Evolutionary conservation across 2,329 filamentous ascomycete genomes (phyloP), one percentile per base, ranked within the genome.

Genomic region (Ophiocordyceps robertsii): DNA sequence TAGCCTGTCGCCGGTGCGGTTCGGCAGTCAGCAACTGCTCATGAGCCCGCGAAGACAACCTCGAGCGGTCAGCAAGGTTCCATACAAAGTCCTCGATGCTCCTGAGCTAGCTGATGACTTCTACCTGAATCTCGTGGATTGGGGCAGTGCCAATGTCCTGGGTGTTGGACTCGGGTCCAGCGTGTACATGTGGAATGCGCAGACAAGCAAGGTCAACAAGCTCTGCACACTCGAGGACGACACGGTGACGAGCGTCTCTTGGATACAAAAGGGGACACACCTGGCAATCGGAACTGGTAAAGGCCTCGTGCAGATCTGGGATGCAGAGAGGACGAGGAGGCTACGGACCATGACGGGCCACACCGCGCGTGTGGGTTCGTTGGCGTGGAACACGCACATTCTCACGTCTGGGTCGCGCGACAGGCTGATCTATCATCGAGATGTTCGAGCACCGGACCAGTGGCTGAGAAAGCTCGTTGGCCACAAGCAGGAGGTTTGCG

Each of bases 331-430:
- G 58, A 79, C 83, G 48, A 78, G 90, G 46, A 77, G 90, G 39
- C 64, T 98, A 45, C 78, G 92, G 51, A 95, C 90, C 8, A 98
- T 98, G 92, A 95, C 87, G 7, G 92, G 92, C 2, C 92, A 98
- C 61, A 92, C 88, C 1, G 87, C 84, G 46, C 80, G 92, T 46
- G 92, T 98, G 33, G 92, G 92, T 21, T 88, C 90, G 29, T 68
- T 98, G 46, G 92, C 92, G 1, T 98, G 92, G 92, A 98, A 98
- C 55, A 88, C 92, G 41, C 92, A 98, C 57, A 95, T 98, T 43
- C 77, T 98, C 19, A 94, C 89, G 0, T 96, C 92, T 3, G 92
- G 92, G 19, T 96, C 90, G 27, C 77, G 92, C 40, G 92, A 98
- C 65, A 83, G 92, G 30, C 69, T 86, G 11, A 98, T 98, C 47